These are phyloP conservation scores for Colletotrichum sp. DNA, from an alignment of 2,329 filamentous ascomycete species.

Conservation along the genomic window DNA sequence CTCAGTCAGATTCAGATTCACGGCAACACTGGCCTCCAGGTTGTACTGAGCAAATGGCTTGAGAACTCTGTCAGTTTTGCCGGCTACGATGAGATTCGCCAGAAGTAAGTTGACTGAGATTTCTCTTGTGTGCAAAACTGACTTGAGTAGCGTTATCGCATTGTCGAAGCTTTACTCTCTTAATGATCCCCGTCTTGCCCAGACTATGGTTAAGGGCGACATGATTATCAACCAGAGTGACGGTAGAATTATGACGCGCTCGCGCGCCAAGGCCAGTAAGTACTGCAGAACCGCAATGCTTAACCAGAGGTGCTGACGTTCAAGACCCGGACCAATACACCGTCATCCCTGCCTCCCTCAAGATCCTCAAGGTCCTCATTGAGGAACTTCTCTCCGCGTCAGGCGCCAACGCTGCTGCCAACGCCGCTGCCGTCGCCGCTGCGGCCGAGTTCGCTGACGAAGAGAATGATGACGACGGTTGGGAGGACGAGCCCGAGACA, in stretches of 20 bases:
- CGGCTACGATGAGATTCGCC: conserved; percentile 96
- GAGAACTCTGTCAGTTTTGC: conserved; percentile 97
- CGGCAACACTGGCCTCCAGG: conserved; percentile 80
- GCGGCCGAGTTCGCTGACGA: conserved; percentile 59
- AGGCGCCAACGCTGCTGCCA: conserved; percentile 65
- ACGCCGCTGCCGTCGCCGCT: conserved; percentile 63
- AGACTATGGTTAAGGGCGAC: conserved; percentile 89
- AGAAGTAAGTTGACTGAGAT: conserved; percentile 71
- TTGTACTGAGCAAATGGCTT: conserved; percentile 93
- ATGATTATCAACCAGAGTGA: conserved; percentile 77
- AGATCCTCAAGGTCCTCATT: conserved; percentile 95
- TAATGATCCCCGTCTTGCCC: conserved; percentile 78
- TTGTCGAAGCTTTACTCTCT: conserved; percentile 90
- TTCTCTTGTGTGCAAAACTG: neutral
- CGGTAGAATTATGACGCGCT: conserved; percentile 87
- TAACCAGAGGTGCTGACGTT: conserved; percentile 28
- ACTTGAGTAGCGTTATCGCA: conserved; percentile 76
- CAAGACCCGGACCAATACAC: conserved; percentile 88
- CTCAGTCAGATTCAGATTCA: conserved; percentile 83
- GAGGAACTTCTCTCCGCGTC: conserved; percentile 88
- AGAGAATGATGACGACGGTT: conserved; percentile 79
- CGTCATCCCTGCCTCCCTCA: conserved; percentile 83
- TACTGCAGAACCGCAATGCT: neutral
- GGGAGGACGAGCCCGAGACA: conserved; percentile 84
- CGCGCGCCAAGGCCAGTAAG: conserved; percentile 82